A percentile compares a stretch with the other conserved stretches of the same genome.
phyloP scores from a whole-genome alignment of 441 rosid genomes.

The Eugenia klotzschiana region DNA sequence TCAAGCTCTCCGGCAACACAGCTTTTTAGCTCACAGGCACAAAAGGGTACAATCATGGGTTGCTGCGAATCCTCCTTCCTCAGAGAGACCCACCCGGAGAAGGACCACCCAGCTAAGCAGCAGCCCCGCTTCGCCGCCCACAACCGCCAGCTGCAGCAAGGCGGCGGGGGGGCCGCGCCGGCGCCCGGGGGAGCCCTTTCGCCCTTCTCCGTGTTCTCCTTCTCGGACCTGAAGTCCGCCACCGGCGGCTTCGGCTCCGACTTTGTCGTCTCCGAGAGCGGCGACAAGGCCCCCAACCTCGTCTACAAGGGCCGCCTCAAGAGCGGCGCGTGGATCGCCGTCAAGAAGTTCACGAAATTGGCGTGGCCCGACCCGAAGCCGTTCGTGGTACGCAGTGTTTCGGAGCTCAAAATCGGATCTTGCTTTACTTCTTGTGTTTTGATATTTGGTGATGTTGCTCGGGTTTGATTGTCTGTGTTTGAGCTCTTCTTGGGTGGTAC shows the following conservation, averaged over 20 bases:
- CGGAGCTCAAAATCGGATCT: not conserved
- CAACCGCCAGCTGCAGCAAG: not conserved
- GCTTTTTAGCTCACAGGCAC: not conserved
- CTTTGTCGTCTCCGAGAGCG: constrained; percentile 70
- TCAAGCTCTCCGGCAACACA: not conserved
- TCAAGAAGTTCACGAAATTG: constrained; percentile 71
- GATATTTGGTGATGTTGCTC: not conserved
- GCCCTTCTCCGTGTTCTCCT: constrained; percentile 60
- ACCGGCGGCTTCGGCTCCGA: constrained; percentile 70
- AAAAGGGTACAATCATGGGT: constrained; percentile 30
- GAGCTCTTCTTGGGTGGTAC: not conserved
- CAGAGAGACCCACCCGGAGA: constrained; percentile 26
- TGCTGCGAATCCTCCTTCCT: constrained; percentile 57
- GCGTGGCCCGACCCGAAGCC: constrained; percentile 94
- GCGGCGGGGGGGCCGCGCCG: not conserved
- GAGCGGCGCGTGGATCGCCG: constrained; percentile 73
- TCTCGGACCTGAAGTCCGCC: constrained; percentile 59
- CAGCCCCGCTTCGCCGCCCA: not conserved
- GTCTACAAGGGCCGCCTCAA: constrained; percentile 70
- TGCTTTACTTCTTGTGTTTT: not conserved
- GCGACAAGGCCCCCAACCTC: constrained; percentile 74
- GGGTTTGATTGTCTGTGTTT: not conserved
- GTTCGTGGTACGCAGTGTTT: constrained; percentile 36
- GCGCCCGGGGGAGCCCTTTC: constrained; percentile 8
- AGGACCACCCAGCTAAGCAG: constrained; percentile 9